These are phyloP conservation scores for Diutina scorzettiae DNA, from an alignment of 1,139 yeast genomes.

Conservation along the genomic window DNA sequence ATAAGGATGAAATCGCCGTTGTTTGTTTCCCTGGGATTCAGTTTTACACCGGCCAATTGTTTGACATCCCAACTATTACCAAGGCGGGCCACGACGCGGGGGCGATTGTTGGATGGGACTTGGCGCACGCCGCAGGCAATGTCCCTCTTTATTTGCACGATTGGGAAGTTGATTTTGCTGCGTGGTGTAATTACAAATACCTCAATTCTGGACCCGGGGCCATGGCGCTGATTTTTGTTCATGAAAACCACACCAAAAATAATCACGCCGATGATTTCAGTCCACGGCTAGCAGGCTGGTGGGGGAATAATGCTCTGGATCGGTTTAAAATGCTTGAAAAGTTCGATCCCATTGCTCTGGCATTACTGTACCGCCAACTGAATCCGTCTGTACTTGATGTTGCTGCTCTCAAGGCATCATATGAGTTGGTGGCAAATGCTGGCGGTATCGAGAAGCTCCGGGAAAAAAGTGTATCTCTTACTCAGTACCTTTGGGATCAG, in stretches of 20 bases:
- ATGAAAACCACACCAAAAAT: slow-evolving; percentile 35
- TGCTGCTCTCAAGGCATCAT: slow-evolving; percentile 55
- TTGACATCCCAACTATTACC: slow-evolving; percentile 64
- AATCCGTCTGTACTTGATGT: slow-evolving; percentile 83
- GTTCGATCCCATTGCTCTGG: slow-evolving; percentile 73
- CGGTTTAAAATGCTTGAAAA: slow-evolving; percentile 72
- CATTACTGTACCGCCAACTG: slow-evolving; percentile 83
- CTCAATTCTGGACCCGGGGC: slow-evolving; percentile 90
- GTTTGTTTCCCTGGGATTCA: slow-evolving; percentile 83
- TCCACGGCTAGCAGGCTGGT: slow-evolving; percentile 90
- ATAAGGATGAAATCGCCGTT: slow-evolving; percentile 57
- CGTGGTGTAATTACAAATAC: slow-evolving; percentile 89
- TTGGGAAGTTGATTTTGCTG: slow-evolving; percentile 89
- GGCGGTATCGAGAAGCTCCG: slow-evolving; percentile 58
- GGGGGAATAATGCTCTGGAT: slow-evolving; percentile 71
- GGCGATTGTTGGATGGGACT: slow-evolving; percentile 81
- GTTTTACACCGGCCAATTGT: slow-evolving; percentile 82
- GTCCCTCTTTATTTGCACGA: slow-evolving; percentile 66
- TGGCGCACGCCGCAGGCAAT: slow-evolving; percentile 92
- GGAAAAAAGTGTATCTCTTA: slow-evolving; percentile 43
- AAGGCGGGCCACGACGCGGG: slow-evolving; percentile 39
- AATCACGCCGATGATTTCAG: slow-evolving; percentile 22
- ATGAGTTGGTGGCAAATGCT: slow-evolving; percentile 44
- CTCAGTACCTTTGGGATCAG: slow-evolving; percentile 40
- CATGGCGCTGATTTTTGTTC: slow-evolving; percentile 72